Base-by-base conservation (phyloP, 768 basidiomycete genomes). In the Gautieria morchelliformis region DNA sequence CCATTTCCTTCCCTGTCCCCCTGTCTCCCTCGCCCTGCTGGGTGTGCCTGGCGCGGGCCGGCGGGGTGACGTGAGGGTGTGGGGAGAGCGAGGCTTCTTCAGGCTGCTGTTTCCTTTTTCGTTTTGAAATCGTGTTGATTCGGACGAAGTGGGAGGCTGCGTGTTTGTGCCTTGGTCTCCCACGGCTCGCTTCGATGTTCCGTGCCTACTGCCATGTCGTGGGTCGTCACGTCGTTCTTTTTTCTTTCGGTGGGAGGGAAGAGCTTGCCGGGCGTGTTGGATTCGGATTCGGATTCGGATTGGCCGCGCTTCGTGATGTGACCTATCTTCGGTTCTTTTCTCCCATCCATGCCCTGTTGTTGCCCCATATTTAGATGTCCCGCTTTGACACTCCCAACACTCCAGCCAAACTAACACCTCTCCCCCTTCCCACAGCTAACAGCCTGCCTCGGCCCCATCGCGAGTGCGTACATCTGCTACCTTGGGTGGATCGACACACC, bases 401-500 rank as follows among this genome's bases (percentile, higher is more conserved):
- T 30, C 32, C 10, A 20, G 27, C 30, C 19, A 6, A 33, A 15
- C 24, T 19, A 3, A 8, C n/a, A 42, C 33, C 37, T 14, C 22
- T n/a, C 41, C 15, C 22, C 15, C 22, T 15, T 40, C 22, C 22
- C 24, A 14, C 20, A 53, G 52, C 37, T 53, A 8, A 37, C 83
- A 58, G 71, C 81, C 1, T 67, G 79, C 58, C 61, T 84, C 24
- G 87, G 85, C 15, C 59, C 83, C 30, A 72, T 69, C 3, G 78
- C 70, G 5, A 78, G 81, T 17, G 78, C 69, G 0, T 32, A 81
- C 1, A 79, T 81, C 45, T 80, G 76, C 61, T 87, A 78, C 61
- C 77, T 81, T 57, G 73, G 75, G 1, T 86, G 78, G 67, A 74
- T 67, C 49, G 69, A 74, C 63, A 84, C 84, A 1, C 71, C 71